Base-by-base conservation (phyloP, 192 early-diverging fungal species). In the Backusella tarrabulga region DNA sequence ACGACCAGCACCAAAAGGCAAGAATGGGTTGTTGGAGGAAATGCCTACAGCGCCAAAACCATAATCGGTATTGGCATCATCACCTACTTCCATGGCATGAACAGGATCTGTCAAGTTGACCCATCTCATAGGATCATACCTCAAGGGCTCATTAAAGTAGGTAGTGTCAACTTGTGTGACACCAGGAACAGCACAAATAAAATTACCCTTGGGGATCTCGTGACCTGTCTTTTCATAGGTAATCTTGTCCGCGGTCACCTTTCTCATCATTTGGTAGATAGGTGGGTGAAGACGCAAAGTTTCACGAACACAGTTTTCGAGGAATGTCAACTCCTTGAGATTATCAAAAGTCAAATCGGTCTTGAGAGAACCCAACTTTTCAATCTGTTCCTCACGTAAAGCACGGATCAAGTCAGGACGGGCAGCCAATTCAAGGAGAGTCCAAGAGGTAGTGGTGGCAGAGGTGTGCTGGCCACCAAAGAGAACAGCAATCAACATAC, bases 381-480 rank as follows among this genome's bases (percentile, higher is more conserved):
- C 72, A 63, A 88, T 87, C 21, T 95, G 92, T 81, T 99, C 98
- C 34, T 87, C 78, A 67, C 92, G 85, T n/a, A 95, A 79, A 15
- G 89, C 88, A 67, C 89, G 86, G 76, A 92, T 75, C 35, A 96
- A 73, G 2, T 94, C 85, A 29, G 95, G 94, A 69, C 90, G 86
- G 23, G 86, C 83, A 34, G 98, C 96, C 71, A 99, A 81, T 83
- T 95, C 91, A 73, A 97, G 88, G 15, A 97, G 79, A 9, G 96
- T 90, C 98, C 98, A 99, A 41, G 95, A 92, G 11, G 91, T 87
- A 23, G 98, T 97, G 50, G 98, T 96, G 19, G 96, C 93, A 21
- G 88, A 90, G 6, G 98, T 98, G 85, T 99, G 98, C 83, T 98
- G 97, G n/a, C 98, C 98, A 40, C 94, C 98, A 91, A 99, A 95